phyloP scores from a whole-genome alignment of 83 land plant genomes.

The Picea abies region DNA sequence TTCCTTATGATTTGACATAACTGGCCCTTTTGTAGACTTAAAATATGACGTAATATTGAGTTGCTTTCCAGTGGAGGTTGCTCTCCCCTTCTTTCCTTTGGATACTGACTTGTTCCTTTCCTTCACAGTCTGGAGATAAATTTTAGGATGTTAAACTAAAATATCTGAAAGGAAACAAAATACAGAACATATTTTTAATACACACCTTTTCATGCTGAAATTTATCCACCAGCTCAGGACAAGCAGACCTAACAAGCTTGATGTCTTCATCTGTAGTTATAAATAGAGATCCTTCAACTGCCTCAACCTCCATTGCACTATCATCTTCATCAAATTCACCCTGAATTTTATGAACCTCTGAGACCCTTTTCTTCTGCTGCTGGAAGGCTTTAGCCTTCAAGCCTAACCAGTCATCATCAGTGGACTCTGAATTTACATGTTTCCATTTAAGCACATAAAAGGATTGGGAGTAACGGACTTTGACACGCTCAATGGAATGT shows the following conservation, averaged over 20 bases:
- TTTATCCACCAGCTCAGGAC: conserved; percentile 45
- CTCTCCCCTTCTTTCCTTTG: background rate
- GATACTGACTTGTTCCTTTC: background rate
- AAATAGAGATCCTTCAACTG: conserved; percentile 39
- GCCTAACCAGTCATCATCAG: conserved; percentile 26
- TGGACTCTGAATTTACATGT: conserved; percentile 10
- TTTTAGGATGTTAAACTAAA: background rate
- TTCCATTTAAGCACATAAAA: conserved; percentile 75
- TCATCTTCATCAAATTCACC: conserved; percentile 36
- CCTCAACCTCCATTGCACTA: conserved; percentile 24
- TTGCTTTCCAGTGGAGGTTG: conserved; percentile 7
- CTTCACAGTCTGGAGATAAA: background rate
- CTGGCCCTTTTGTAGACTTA: conserved; percentile 11
- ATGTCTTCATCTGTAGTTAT: conserved; percentile 76
- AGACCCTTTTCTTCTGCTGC: conserved; percentile 3
- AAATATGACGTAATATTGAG: conserved; percentile 10
- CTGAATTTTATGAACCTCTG: conserved; percentile 25
- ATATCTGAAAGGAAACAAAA: background rate
- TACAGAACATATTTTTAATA: background rate
- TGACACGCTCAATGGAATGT: conserved; percentile 65
- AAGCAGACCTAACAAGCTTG: conserved; percentile 70
- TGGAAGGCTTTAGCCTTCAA: background rate
- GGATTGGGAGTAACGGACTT: conserved; percentile 51
- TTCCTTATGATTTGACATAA: background rate
- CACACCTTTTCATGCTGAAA: conserved; percentile 64